A percentile compares a stretch with the other conserved stretches of the same genome.
phyloP scores from a whole-genome alignment of 2,329 filamentous ascomycete genomes.

The Calycina marina region DNA sequence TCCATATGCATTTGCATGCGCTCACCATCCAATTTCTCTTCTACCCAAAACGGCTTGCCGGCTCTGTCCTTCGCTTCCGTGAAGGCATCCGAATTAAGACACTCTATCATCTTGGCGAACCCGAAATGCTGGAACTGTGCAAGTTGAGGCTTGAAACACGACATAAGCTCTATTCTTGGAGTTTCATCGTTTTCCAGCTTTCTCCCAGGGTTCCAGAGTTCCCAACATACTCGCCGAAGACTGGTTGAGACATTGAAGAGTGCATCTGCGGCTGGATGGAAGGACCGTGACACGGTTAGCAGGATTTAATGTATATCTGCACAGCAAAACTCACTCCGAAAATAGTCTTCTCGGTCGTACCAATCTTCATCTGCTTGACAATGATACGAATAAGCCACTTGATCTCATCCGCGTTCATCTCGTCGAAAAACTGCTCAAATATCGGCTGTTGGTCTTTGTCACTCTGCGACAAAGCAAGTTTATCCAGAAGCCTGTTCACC shows the following conservation, averaged over 20 bases:
- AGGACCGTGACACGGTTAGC: slow-evolving; percentile 55
- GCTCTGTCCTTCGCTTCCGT: too few species aligned
- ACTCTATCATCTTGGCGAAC: slow-evolving; percentile 64
- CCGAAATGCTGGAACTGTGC: slow-evolving; percentile 81
- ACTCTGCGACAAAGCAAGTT: slow-evolving; percentile 56
- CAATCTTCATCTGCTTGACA: slow-evolving; percentile 58
- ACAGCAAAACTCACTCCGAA: slow-evolving; percentile 34
- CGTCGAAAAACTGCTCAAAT: slow-evolving; percentile 68
- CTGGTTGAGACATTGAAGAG: slow-evolving; percentile 87
- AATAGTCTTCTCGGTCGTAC: slow-evolving; percentile 77
- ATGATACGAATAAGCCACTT: slow-evolving; percentile 93
- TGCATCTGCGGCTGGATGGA: slow-evolving; percentile 64
- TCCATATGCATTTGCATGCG: slow-evolving; percentile 93
- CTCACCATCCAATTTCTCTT: slow-evolving; percentile 95
- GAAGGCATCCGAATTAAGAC: too few species aligned
- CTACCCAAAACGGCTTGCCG: slow-evolving; percentile 75
- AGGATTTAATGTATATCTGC: not conserved
- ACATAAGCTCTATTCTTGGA: slow-evolving; percentile 67
- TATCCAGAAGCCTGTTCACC: slow-evolving; percentile 76
- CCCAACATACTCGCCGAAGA: slow-evolving; percentile 85
- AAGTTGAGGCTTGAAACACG: slow-evolving; percentile 91
- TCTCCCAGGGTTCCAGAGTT: slow-evolving; percentile 59
- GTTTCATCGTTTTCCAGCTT: slow-evolving; percentile 58
- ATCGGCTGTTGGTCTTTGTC: slow-evolving; percentile 78
- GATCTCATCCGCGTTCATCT: slow-evolving; percentile 87